Base-by-base conservation (phyloP, 495 filamentous ascomycete genomes). In the Lepidopterella palustris region DNA sequence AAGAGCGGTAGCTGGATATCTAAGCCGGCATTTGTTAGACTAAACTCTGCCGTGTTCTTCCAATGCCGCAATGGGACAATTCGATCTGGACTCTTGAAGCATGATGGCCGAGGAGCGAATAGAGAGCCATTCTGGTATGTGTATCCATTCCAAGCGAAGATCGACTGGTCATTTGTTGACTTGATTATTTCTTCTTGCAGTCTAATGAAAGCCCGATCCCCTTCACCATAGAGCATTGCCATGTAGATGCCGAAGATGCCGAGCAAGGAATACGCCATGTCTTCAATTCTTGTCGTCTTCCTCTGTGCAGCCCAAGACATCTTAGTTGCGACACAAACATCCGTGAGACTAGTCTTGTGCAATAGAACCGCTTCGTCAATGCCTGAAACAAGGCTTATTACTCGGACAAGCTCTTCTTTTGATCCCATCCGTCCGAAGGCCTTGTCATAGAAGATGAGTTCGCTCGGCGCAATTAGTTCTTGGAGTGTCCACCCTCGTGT, bases 131-230 rank as follows among this genome's bases (percentile, higher is more conserved):
- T 35, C 31, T 35, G 6, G 31, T 35, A 5, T 5, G 5, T 35
- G 31, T 35, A 35, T 35, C 31, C 5, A 18, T 53, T 57, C 56
- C 56, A 59, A 21, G 56, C 56, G 23, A 59, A 59, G 13, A 59
- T 53, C 5, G 24, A 23, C 9, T 52, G n/a, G 27, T 59, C 56
- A 24, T 51, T 23, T 39, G 45, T 52, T 5, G 15, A 11, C 24
- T 53, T 59, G 10, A 59, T 51, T 11, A 59, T 59, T 40, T 59
- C 56, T 15, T 52, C 47, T 39, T 53, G 45, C 6, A 59, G 56
- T 27, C 56, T 45, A 9, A 29, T 27, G 23, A 53, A 59, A 21
- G 56, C 45, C 10, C 32, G 4, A 15, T 26, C 9, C 20, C 56
- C 56, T 40, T 59, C 56, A 20, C 56, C 56, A 53, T 59, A 59